Evolutionary conservation across 148 eudicot genomes (phyloP).

Genomic region (Beta vulgaris): DNA sequence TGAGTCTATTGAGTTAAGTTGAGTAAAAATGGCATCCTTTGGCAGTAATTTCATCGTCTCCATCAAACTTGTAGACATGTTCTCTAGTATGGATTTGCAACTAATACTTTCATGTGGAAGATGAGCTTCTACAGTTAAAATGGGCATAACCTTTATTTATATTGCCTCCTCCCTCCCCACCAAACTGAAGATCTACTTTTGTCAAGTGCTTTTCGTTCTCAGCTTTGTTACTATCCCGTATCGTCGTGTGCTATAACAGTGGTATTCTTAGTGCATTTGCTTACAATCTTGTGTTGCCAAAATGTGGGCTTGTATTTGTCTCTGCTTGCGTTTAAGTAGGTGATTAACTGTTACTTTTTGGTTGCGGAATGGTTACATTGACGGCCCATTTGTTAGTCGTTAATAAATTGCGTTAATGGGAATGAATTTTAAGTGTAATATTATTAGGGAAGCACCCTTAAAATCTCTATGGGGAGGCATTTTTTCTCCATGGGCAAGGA

Average conservation of each 20-base stretch:
- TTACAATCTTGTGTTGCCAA: not conserved
- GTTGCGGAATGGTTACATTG: not conserved
- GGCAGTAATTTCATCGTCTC: not conserved
- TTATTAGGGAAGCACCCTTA: too few relatives aligned
- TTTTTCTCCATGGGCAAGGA: too few relatives aligned
- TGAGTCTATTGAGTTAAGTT: too few relatives aligned
- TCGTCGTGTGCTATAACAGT: not conserved
- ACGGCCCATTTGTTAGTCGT: too few relatives aligned
- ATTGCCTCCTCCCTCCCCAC: not conserved
- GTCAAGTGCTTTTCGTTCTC: not conserved
- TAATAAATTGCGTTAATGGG: too few relatives aligned
- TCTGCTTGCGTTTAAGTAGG: not conserved
- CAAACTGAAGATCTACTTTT: not conserved
- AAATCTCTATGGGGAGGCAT: too few relatives aligned
- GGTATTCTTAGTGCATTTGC: not conserved
- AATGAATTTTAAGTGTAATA: too few relatives aligned
- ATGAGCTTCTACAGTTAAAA: not conserved
- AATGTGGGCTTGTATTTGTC: not conserved
- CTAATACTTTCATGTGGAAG: not conserved
- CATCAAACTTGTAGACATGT: not conserved
- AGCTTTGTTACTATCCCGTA: not conserved
- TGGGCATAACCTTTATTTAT: not conserved
- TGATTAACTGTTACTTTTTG: not conserved
- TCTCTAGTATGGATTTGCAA: not conserved
- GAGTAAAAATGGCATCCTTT: too few relatives aligned